Conservation (phyloP, 2,329 filamentous ascomycete genomes). For the Didymella lethalis region DNA sequence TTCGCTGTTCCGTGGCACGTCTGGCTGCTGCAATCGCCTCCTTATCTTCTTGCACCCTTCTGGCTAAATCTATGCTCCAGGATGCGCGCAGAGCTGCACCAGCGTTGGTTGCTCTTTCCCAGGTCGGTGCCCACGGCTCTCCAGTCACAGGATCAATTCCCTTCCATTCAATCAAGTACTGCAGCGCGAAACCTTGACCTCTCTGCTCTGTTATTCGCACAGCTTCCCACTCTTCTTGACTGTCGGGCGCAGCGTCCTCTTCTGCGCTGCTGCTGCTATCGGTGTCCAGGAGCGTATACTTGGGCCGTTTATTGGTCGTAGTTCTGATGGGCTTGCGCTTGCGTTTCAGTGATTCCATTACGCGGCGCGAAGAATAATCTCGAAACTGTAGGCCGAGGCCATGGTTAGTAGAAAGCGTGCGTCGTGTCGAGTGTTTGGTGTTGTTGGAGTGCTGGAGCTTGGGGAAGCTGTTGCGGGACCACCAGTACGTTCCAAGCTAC, state of each 20-base stretch:
- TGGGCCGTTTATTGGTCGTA: slow-evolving; percentile 30
- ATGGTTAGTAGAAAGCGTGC: slow-evolving; percentile 30
- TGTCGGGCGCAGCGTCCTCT: background rate
- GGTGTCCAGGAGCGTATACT: slow-evolving; percentile 23
- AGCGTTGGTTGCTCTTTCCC: slow-evolving; percentile 56
- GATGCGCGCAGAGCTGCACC: slow-evolving; percentile 48
- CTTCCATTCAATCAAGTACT: slow-evolving; percentile 67
- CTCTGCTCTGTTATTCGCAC: slow-evolving; percentile 30
- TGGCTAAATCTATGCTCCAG: slow-evolving; percentile 29
- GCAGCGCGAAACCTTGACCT: slow-evolving; percentile 31
- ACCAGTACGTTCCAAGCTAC: slow-evolving; percentile 10
- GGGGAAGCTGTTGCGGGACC: slow-evolving; percentile 11
- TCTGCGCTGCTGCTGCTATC: slow-evolving; percentile 11
- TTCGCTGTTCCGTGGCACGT: background rate
- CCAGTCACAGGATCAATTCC: slow-evolving; percentile 59
- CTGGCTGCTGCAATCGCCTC: background rate
- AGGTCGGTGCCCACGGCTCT: slow-evolving; percentile 58
- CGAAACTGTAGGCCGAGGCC: slow-evolving; percentile 19
- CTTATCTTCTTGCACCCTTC: slow-evolving; percentile 8
- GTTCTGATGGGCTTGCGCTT: slow-evolving; percentile 27
- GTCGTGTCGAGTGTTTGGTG: slow-evolving; percentile 6
- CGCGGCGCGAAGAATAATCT: slow-evolving; percentile 26
- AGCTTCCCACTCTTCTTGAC: slow-evolving; percentile 23
- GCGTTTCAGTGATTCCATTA: slow-evolving; percentile 41
- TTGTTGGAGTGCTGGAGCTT: slow-evolving; percentile 10